These are phyloP conservation scores for Kurtzmaniella quercitrusa DNA, from an alignment of 1,139 yeast species.

Conservation along the genomic window DNA sequence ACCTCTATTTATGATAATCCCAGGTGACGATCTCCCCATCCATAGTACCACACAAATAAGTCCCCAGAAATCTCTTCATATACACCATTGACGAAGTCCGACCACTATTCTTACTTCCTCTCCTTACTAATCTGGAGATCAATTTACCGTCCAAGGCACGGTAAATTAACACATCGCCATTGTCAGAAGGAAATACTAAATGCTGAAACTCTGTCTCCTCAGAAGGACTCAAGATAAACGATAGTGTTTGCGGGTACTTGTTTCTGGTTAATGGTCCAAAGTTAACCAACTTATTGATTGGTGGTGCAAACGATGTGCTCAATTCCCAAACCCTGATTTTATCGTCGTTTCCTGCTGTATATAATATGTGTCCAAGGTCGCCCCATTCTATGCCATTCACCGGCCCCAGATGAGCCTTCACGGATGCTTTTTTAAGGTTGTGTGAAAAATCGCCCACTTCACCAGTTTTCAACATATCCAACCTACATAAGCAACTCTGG, in stretches of 20 bases:
- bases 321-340: constrained; percentile 74
- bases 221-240: constrained; percentile 40
- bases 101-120: constrained; percentile 27
- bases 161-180: constrained; percentile 68
- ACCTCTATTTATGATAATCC: constrained; percentile 17
- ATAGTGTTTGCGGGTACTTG: constrained; percentile 48
- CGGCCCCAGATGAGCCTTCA: constrained; percentile 68
- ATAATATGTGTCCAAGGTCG: constrained; percentile 53
- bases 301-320: constrained; percentile 39
- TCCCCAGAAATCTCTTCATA: constrained; percentile 40
- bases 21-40: constrained; percentile 56
- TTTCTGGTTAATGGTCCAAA: constrained; percentile 79
- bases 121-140: constrained; percentile 44
- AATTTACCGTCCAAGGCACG: constrained; percentile 62
- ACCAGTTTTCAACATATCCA: constrained; percentile 48
- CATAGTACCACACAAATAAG: constrained; percentile 50
- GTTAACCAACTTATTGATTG: constrained; percentile 59
- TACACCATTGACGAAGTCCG: constrained; percentile 50
- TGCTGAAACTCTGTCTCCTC: constrained; percentile 51
- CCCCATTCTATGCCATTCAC: constrained; percentile 76
- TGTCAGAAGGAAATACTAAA: constrained; percentile 71
- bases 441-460: constrained; percentile 13
- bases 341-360: constrained; percentile 74
- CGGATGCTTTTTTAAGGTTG: constrained; percentile 31
- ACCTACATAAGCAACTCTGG: constrained; percentile 55